Conservation (phyloP, 2,329 filamentous ascomycete species). For the Fusarium palustre region DNA sequence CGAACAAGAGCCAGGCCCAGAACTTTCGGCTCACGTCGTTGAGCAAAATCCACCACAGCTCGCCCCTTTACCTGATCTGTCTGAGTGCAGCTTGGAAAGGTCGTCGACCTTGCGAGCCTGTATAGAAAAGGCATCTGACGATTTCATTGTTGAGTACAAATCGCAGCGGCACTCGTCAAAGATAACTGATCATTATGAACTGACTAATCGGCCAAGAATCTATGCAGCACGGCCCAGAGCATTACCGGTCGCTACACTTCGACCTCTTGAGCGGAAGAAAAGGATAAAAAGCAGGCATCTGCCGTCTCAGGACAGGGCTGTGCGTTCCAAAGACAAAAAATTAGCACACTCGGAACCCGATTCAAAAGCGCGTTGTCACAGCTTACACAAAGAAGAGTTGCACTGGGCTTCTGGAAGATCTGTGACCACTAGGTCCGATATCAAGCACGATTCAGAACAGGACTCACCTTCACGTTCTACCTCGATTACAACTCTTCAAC, state of each 20-base stretch:
- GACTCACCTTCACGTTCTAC: neutral
- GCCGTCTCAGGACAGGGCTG: neutral
- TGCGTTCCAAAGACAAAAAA: neutral
- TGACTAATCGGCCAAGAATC: neutral
- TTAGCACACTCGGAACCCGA: neutral
- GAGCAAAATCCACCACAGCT: conserved; percentile 45
- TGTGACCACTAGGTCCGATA: neutral
- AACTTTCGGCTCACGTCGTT: neutral
- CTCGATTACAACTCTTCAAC: conserved; percentile 18
- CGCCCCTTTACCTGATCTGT: conserved; percentile 46
- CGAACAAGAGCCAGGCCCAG: neutral
- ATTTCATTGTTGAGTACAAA: conserved; percentile 48
- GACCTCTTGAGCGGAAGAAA: conserved; percentile 31
- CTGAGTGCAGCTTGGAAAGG: conserved; percentile 38
- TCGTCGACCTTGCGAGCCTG: conserved; percentile 48
- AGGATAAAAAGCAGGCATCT: neutral
- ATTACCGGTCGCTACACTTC: conserved; percentile 13
- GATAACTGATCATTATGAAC: neutral
- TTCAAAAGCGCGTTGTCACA: neutral
- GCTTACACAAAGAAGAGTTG: conserved; percentile 8
- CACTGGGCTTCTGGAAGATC: conserved; percentile 22
- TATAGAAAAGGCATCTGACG: conserved; percentile 49
- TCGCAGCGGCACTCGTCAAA: conserved; percentile 5
- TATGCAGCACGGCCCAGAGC: neutral
- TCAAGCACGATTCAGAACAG: neutral